Percentiles rank a stretch among this genome's conserved stretches.
Evolutionary conservation across 2,329 filamentous ascomycete genomes (phyloP).

Genomic region (Neoscytalidium dimidiatum): DNA sequence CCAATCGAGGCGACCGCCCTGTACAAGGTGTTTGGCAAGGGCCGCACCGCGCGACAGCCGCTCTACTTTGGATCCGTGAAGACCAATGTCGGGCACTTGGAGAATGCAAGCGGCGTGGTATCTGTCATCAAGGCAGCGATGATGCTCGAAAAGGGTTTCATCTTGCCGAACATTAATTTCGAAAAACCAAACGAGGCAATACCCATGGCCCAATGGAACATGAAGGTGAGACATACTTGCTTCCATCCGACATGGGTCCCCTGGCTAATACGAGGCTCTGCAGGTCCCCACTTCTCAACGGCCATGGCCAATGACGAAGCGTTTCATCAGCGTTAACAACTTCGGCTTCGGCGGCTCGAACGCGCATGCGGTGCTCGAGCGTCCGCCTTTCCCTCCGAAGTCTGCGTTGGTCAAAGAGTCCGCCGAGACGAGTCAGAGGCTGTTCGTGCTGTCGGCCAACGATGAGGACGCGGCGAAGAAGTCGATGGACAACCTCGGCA

Average conservation of each 20-base stretch:
- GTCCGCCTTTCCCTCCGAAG: not conserved
- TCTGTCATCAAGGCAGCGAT: slow-evolving; percentile 31
- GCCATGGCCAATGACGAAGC: slow-evolving; percentile 18
- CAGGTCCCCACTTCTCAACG: slow-evolving; percentile 10
- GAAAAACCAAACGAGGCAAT: slow-evolving; percentile 22
- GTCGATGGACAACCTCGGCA: not conserved
- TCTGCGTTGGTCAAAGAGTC: slow-evolving; percentile 4
- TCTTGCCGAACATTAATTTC: slow-evolving; percentile 30
- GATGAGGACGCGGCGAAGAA: slow-evolving; percentile 2
- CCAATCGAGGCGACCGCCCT: slow-evolving; percentile 29
- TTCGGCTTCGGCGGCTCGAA: slow-evolving; percentile 23
- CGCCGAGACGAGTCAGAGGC: not conserved
- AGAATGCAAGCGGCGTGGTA: slow-evolving; percentile 31
- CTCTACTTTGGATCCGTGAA: slow-evolving; percentile 28
- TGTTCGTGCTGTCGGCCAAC: slow-evolving; percentile 18
- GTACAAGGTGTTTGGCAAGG: slow-evolving; percentile 13
- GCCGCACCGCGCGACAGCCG: slow-evolving; percentile 27
- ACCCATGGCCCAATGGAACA: slow-evolving; percentile 19
- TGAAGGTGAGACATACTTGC: slow-evolving; percentile 20
- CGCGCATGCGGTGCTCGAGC: slow-evolving; percentile 20
- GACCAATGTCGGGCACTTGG: slow-evolving; percentile 35
- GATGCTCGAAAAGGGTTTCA: slow-evolving; percentile 27
- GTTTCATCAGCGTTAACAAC: slow-evolving; percentile 21
- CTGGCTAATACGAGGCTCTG: not conserved
- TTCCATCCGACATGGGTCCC: not conserved